phyloP scores from a whole-genome alignment of 768 basidiomycete genomes.

The Leccinum incarnatum region DNA sequence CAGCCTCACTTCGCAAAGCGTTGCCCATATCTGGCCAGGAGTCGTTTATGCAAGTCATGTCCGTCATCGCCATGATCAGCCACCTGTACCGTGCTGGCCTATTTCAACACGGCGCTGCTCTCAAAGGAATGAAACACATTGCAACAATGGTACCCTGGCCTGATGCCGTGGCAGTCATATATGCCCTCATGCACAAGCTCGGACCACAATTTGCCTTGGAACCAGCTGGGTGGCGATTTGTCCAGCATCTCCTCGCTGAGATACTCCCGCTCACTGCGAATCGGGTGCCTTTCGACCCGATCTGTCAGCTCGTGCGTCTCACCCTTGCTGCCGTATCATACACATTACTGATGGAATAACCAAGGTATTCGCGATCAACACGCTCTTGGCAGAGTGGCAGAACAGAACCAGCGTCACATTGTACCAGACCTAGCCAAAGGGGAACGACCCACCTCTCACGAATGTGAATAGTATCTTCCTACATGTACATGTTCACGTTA shows the following conservation, averaged over 20 bases:
- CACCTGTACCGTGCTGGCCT: constrained; percentile 14
- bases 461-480: not conserved
- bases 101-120: constrained; percentile 6
- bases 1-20: not conserved
- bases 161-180: constrained; percentile 18
- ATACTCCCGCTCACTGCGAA: constrained; percentile 3
- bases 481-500: constrained; percentile 4
- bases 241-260: constrained; percentile 11
- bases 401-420: not conserved
- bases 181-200: constrained; percentile 14
- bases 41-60: constrained; percentile 15
- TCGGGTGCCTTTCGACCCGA: constrained; percentile 6
- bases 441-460: constrained; percentile 2
- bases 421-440: constrained; percentile 3
- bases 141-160: constrained; percentile 15
- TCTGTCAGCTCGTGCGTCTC: constrained; percentile 18
- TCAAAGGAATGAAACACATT: constrained; percentile 8
- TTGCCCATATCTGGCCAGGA: constrained; percentile 4
- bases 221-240: constrained; percentile 11
- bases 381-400: constrained; percentile 9
- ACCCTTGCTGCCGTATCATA: not conserved
- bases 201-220: constrained; percentile 16
- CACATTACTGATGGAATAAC: constrained; percentile 1
- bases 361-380: constrained; percentile 15
- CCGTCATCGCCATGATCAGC: constrained; percentile 14